Conservation (phyloP, 2,329 filamentous ascomycete genomes). For the Akanthomyces dipterigenus region DNA sequence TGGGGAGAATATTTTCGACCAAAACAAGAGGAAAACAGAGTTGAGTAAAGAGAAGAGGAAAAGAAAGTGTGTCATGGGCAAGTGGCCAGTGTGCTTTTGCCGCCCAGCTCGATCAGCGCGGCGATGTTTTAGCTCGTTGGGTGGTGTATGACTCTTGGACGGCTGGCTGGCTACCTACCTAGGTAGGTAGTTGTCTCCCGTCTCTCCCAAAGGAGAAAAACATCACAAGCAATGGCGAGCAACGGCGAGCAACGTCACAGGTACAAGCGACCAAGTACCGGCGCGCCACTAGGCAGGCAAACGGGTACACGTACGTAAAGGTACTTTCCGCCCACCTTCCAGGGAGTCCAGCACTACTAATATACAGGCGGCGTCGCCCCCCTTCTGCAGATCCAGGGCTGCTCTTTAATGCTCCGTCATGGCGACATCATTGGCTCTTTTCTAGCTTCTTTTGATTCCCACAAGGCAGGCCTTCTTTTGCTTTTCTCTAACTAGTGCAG, state of each 20-base stretch:
- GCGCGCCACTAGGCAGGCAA: background rate
- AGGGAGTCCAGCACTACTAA: background rate
- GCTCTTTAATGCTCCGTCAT: background rate
- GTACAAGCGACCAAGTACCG: background rate
- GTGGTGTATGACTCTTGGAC: background rate
- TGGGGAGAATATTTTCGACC: background rate
- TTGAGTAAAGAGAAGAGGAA: background rate
- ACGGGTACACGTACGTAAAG: background rate
- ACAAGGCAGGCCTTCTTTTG: background rate
- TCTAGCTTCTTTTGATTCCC: background rate
- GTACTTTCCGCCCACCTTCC: no score
- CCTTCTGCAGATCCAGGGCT: no score
- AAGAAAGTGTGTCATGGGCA: background rate
- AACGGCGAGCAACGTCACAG: conserved; percentile 1
- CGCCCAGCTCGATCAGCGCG: background rate
- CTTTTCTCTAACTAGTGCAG: background rate
- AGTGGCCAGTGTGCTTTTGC: conserved; percentile 1
- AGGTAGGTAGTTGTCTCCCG: background rate
- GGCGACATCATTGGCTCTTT: background rate
- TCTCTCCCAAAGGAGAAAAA: background rate
- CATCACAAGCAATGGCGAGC: background rate
- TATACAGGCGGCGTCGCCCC: background rate
- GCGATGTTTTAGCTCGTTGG: background rate
- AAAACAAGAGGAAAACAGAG: background rate
- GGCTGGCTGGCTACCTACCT: background rate